phyloP scores from a whole-genome alignment of 768 basidiomycete species.

The Wakefieldia striispora region DNA sequence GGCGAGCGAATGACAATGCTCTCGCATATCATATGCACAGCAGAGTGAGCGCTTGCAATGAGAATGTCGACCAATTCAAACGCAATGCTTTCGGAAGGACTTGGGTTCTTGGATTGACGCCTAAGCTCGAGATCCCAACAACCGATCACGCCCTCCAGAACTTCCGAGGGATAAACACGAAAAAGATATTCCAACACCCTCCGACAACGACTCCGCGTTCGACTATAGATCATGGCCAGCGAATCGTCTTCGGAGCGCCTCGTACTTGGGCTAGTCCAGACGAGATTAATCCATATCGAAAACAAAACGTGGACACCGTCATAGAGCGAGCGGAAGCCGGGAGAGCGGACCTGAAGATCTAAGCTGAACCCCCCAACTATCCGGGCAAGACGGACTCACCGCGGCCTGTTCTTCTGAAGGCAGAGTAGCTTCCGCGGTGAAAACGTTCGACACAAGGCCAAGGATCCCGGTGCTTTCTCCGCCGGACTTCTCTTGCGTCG shows the following conservation, averaged over 20 bases:
- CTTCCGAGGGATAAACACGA: constrained; percentile 73
- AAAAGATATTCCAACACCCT: constrained; percentile 85
- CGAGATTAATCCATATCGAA: constrained; percentile 64
- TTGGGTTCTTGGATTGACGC: constrained; percentile 44
- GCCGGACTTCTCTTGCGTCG: constrained; percentile 48
- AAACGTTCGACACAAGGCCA: constrained; percentile 90
- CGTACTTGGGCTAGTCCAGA: constrained; percentile 44
- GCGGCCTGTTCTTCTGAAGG: constrained; percentile 54
- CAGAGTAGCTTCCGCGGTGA: constrained; percentile 65
- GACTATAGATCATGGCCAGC: constrained; percentile 60
- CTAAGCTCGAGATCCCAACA: constrained; percentile 69
- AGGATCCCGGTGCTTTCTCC: constrained; percentile 67
- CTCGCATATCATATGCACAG: constrained; percentile 88
- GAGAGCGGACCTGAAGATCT: constrained; percentile 52
- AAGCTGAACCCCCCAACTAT: neutral
- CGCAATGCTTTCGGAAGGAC: constrained; percentile 45
- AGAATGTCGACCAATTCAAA: constrained; percentile 86
- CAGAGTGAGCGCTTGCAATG: constrained; percentile 78
- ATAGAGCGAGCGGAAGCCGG: constrained; percentile 73
- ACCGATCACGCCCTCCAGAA: constrained; percentile 79
- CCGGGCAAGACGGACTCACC: constrained; percentile 38
- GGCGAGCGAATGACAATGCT: constrained; percentile 64
- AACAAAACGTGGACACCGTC: constrained; percentile 81
- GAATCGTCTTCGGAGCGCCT: constrained; percentile 66
- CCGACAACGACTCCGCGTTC: constrained; percentile 67